A percentile compares a stretch with the other conserved stretches of the same genome.
These are phyloP conservation scores for Corchorus capsularis DNA, from an alignment of 345 rosid genomes.

Conservation along the genomic window DNA sequence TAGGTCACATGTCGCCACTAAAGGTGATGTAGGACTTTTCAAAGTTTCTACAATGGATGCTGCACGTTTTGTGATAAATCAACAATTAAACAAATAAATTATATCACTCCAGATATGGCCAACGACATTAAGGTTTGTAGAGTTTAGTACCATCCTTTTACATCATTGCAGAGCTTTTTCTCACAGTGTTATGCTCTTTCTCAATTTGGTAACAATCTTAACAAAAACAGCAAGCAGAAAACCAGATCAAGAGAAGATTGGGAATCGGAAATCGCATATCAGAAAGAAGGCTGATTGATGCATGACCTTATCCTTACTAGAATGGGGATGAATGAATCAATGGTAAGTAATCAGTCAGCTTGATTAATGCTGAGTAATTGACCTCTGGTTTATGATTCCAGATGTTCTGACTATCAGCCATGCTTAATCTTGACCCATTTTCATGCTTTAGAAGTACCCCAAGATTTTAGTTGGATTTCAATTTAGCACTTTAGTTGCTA, in stretches of 20 bases:
- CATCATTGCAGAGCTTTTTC: neutral
- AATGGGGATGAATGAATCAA: conserved; percentile 90
- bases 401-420: neutral
- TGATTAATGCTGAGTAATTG: neutral
- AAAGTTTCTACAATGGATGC: conserved; percentile 97
- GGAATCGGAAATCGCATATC: conserved; percentile 89
- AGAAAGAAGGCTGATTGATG: conserved; percentile 86
- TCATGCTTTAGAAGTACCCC: neutral
- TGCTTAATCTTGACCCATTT: neutral
- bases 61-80: conserved; percentile 90
- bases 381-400: too few relatives aligned
- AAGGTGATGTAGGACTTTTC: conserved; percentile 82
- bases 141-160: neutral
- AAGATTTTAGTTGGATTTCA: neutral
- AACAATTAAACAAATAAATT: conserved; percentile 83
- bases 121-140: conserved; percentile 75
- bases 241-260: conserved; percentile 84
- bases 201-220: neutral
- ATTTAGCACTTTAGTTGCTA: neutral
- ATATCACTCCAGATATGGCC: conserved; percentile 76
- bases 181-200: neutral
- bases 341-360: conserved; percentile 56
- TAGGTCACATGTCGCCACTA: conserved; percentile 86
- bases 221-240: conserved; percentile 79
- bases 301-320: conserved; percentile 72